Conservation (phyloP, 495 filamentous ascomycete species). For the Lasiosphaeria hispida region DNA sequence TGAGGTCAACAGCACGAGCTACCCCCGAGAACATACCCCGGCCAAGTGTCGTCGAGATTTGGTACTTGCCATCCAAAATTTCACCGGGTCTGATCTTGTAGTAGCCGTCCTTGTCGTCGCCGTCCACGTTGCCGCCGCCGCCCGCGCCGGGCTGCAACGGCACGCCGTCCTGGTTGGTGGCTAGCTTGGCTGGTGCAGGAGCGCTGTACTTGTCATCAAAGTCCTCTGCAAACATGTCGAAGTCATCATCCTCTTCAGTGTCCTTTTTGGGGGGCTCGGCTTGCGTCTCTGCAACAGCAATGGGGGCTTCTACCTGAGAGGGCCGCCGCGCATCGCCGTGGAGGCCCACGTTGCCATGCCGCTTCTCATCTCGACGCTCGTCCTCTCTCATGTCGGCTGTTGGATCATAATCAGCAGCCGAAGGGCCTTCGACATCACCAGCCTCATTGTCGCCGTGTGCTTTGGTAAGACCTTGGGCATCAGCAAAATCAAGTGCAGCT, state of each 20-base stretch:
- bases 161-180: constrained; percentile 32
- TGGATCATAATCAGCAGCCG: constrained; percentile 94
- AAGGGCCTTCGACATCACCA: constrained; percentile 68
- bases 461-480: constrained; percentile 65
- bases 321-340: constrained; percentile 40
- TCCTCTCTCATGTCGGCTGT: constrained; percentile 92
- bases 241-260: constrained; percentile 61
- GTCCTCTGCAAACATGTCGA: constrained; percentile 96
- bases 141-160: constrained; percentile 40
- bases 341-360: constrained; percentile 50
- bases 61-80: constrained; percentile 82
- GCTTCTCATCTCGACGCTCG: constrained; percentile 64
- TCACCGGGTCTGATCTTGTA: constrained; percentile 91
- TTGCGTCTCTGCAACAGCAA: constrained; percentile 25
- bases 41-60: constrained; percentile 81
- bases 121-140: constrained; percentile 81
- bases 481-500: constrained; percentile 42
- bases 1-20: constrained; percentile 81
- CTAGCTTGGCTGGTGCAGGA: constrained; percentile 43
- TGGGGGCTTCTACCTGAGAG: constrained; percentile 16
- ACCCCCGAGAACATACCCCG: constrained; percentile 96
- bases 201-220: constrained; percentile 83
- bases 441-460: constrained; percentile 48
- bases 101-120: constrained; percentile 92
- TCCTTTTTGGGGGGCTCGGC: constrained; percentile 35